Percentiles rank a stretch among this genome's conserved stretches.
Conservation (phyloP, 257 asterid genomes). For the Cruciata laevipes region DNA sequence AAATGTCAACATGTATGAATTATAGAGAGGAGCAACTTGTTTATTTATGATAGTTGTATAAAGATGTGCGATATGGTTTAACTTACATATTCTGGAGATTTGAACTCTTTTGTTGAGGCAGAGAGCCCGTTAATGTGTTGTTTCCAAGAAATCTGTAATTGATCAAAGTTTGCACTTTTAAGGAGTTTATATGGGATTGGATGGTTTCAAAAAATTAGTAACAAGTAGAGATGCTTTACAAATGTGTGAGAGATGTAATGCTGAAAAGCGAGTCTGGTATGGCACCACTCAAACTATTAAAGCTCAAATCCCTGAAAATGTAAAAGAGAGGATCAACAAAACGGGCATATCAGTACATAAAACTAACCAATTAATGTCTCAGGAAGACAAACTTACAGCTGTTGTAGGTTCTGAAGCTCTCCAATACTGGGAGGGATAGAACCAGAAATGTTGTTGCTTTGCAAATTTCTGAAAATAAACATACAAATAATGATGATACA, state of each 20-base stretch:
- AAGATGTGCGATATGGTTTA: neutral
- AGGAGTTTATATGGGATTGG: neutral
- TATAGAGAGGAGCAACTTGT: neutral
- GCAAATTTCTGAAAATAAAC: slow-evolving; percentile 44
- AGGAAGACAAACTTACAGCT: slow-evolving; percentile 41
- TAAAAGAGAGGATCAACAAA: neutral
- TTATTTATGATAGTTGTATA: neutral
- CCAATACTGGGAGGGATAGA: slow-evolving; percentile 52
- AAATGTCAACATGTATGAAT: neutral
- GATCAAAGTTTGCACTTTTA: neutral
- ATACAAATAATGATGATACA: neutral
- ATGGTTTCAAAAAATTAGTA: neutral
- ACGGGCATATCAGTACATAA: too few relatives aligned
- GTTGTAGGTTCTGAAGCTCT: slow-evolving; percentile 39
- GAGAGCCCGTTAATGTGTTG: slow-evolving; percentile 52
- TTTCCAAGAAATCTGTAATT: slow-evolving; percentile 73
- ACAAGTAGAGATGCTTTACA: slow-evolving; percentile 32
- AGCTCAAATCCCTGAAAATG: slow-evolving; percentile 80
- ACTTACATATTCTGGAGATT: slow-evolving; percentile 53
- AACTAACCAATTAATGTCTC: neutral
- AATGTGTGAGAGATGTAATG: slow-evolving; percentile 35
- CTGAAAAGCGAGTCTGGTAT: slow-evolving; percentile 56
- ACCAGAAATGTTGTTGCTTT: slow-evolving; percentile 74
- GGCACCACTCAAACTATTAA: slow-evolving; percentile 62
- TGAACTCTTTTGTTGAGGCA: slow-evolving; percentile 43